Percentiles rank a stretch among this genome's conserved stretches.
phyloP scores from a whole-genome alignment of 331 rosid species.

The Saraca asoca region DNA sequence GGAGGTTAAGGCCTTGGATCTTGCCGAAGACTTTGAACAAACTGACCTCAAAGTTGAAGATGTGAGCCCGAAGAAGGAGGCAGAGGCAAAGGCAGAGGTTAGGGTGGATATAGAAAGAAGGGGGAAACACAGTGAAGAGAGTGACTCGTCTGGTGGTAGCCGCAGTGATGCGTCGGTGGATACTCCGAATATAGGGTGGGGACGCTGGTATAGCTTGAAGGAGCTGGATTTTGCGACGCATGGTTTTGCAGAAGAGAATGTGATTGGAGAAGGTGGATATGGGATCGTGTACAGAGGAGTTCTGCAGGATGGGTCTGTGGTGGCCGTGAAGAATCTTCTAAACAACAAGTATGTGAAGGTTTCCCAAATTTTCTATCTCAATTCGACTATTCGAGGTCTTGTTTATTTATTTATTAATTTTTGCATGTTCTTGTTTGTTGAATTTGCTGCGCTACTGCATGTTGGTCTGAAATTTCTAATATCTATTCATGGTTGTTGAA shows the following conservation, averaged over 20 bases:
- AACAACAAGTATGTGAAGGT: constrained; percentile 76
- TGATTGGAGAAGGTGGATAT: constrained; percentile 97
- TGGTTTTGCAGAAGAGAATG: constrained; percentile 66
- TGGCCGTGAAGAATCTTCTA: constrained; percentile 94
- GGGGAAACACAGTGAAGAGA: constrained; percentile 42
- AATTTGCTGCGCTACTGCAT: background rate
- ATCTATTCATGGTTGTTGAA: background rate
- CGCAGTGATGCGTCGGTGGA: constrained; percentile 54
- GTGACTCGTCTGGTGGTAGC: constrained; percentile 61
- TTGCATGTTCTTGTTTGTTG: background rate
- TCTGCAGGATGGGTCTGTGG: constrained; percentile 69
- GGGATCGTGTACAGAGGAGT: constrained; percentile 83
- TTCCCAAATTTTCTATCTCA: background rate
- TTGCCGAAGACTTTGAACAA: constrained; percentile 27
- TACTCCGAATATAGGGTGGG: constrained; percentile 81
- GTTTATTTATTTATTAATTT: background rate
- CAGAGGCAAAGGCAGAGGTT: constrained; percentile 5
- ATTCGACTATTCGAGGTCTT: background rate
- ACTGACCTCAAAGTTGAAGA: constrained; percentile 34
- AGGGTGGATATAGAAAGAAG: constrained; percentile 34
- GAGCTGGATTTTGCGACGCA: constrained; percentile 78
- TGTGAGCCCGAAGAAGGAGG: constrained; percentile 42
- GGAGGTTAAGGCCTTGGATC: constrained; percentile 55
- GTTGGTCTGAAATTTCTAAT: background rate
- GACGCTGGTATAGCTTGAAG: constrained; percentile 78